Base-by-base conservation (phyloP, 2,329 filamentous ascomycete genomes). In the Fusarium secorum region DNA sequence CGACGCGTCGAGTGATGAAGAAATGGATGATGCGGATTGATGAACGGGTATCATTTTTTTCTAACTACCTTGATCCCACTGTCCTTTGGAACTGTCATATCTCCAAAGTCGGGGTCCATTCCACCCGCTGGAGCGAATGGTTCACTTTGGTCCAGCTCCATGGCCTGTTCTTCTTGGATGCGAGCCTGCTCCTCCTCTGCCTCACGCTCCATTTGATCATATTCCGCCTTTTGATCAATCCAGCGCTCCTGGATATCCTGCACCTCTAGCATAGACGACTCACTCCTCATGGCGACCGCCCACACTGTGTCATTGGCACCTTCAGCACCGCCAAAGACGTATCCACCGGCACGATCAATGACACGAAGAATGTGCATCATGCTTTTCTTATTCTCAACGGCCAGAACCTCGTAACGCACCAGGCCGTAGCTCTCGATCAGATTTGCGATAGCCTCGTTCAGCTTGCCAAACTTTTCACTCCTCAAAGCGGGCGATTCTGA, bases 231-330 rank as follows among this genome's bases (percentile, higher is more conserved):
- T 42, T 91, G 87, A 81, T 98, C 95, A 35, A 99, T 84, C 96
- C 96, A 99, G 67, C 96, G 87, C 83, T 99, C 96, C 81, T 99
- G 96, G 70, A 98, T 91, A 81, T 99, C 95, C 65, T 91, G 86
- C 14, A 94, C 90, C 75, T 97, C 94, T 86, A 97, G 90, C 81
- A 90, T 83, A 35, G 89, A 89, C 38, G 90, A 88, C 64, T 91
- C 90, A 64, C 90, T 90, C 61, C 94, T 89, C 89, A 98, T 97
- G 5, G 96, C 94, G 46, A 98, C 90, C 77, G 97, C 93, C 96
- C 96, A 99, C n/a, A 99, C 89, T 11, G 92, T 95, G 79, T 99
- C 95, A 75, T 98, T 98, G 48, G 94, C 93, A 4, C 94, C 95
- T 79, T 98, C 94, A 0, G 94, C 92, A 9, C 91, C 88, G 0